Evolutionary conservation across 805 yeast genomes (phyloP), one percentile per base, ranked within the genome.

Genomic region (Barnettozyma sucrosica): DNA sequence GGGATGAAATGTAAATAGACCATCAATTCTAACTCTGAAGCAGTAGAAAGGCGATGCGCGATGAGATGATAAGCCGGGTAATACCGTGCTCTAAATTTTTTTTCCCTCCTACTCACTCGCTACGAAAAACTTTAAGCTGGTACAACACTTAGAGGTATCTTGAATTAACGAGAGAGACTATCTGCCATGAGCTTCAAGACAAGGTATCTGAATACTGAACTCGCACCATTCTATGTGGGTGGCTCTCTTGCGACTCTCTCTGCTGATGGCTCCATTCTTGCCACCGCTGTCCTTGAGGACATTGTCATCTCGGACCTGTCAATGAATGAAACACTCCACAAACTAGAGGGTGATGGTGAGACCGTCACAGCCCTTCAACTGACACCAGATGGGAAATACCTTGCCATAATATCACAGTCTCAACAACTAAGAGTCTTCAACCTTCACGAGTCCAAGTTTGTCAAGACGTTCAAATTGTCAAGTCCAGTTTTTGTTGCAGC

Each of bases 171-270:
- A 28, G 7, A n/a, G 32, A 28, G 32, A 28, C 32, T 28, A 14
- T 28, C 5, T 3, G 32, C 32, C 32, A 55, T 56, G 59, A 54
- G 57, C 43, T 51, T 56, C 36, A 59, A 55, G 48, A 59, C 64
- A n/a, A 65, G 69, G 19, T 71, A 65, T 51, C 50, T 61, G 2
- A 64, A 65, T 45, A 55, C 62, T n/a, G 62, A 66, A 33, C 72
- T 92, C 36, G 81, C 79, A 45, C 98, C 99, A 14, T 82, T 90
- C 56, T 93, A 88, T 63, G 79, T 87, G 14, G 96, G 97, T 24
- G 88, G 93, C 6, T 79, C 93, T 2, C 71, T 83, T 25, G 93
- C 89, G 2, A 71, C 88, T 0, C 62, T 88, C 10, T 78, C 89
- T 3, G 67, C 65, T 13, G 83, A 81, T 55, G 88, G 83, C 7